phyloP scores from a whole-genome alignment of 2,329 filamentous ascomycete genomes.

The Cladosporium austrohemisphaericum region DNA sequence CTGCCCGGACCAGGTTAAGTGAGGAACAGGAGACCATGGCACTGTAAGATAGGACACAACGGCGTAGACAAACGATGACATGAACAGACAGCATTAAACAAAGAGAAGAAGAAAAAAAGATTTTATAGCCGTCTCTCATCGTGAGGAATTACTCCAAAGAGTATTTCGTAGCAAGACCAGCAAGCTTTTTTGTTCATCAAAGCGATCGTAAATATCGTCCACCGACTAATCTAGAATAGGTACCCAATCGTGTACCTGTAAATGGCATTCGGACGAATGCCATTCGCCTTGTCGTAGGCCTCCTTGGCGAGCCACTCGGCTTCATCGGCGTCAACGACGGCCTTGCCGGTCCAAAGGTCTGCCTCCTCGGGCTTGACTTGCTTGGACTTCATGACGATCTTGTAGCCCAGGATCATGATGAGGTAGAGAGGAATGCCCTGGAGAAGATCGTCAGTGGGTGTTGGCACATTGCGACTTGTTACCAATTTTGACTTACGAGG shows the following conservation, averaged over 20 bases:
- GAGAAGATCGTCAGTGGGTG: conserved; percentile 48
- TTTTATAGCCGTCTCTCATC: no score
- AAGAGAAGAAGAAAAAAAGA: no score
- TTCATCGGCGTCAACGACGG: conserved; percentile 57
- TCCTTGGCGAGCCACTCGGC: conserved; percentile 31
- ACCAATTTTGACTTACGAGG: conserved; percentile 9
- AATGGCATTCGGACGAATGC: conserved; percentile 9
- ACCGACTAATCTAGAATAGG: conserved; percentile 23
- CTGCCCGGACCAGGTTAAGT: no score
- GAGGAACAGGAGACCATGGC: no score
- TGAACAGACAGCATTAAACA: no score
- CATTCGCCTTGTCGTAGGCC: conserved; percentile 25
- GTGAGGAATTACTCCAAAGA: no score
- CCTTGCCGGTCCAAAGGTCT: conserved; percentile 58
- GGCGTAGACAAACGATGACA: no score
- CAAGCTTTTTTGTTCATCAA: not conserved
- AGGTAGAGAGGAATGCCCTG: conserved; percentile 70
- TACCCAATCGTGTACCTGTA: conserved; percentile 26
- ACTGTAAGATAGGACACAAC: no score
- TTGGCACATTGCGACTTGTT: no score
- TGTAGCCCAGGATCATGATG: conserved; percentile 58
- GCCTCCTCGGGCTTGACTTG: conserved; percentile 52
- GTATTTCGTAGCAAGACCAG: no score
- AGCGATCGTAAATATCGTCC: not conserved
- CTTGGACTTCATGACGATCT: conserved; percentile 58